phyloP scores from a whole-genome alignment of 208 protist species.

The Trypanosoma platydactyli region DNA sequence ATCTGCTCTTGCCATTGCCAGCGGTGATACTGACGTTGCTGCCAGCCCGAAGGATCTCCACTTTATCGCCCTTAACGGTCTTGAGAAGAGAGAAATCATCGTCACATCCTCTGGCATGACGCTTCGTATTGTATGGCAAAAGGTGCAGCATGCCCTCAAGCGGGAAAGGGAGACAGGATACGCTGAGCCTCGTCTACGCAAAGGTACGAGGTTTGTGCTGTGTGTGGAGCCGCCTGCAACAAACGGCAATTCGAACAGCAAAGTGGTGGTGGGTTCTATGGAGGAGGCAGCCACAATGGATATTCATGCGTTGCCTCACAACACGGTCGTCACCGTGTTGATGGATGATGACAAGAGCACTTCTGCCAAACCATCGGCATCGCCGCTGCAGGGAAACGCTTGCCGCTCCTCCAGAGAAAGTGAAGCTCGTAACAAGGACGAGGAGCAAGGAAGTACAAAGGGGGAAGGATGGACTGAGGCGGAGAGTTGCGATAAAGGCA shows the following conservation, averaged over 20 bases:
- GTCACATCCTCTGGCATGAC: conserved; percentile 52
- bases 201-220: neutral
- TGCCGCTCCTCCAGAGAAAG: neutral
- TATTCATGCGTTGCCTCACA: conserved; percentile 48
- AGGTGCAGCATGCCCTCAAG: conserved; percentile 27
- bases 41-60: conserved; percentile 24
- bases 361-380: neutral
- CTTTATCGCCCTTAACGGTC: conserved; percentile 40
- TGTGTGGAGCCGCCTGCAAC: conserved; percentile 1
- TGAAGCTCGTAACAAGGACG: neutral
- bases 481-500: neutral
- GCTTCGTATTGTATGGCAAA: conserved; percentile 49
- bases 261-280: conserved; percentile 10
- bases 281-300: conserved; percentile 37
- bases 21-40: neutral
- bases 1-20: neutral
- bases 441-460: neutral
- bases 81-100: conserved; percentile 38
- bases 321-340: conserved; percentile 23
- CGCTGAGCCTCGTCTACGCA: conserved; percentile 4
- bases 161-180: conserved; percentile 23
- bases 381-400: neutral
- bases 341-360: too few species aligned
- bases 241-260: neutral
- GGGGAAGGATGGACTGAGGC: neutral